phyloP scores from a whole-genome alignment of 2,329 filamentous ascomycete genomes.

The Elsinoe perseae region DNA sequence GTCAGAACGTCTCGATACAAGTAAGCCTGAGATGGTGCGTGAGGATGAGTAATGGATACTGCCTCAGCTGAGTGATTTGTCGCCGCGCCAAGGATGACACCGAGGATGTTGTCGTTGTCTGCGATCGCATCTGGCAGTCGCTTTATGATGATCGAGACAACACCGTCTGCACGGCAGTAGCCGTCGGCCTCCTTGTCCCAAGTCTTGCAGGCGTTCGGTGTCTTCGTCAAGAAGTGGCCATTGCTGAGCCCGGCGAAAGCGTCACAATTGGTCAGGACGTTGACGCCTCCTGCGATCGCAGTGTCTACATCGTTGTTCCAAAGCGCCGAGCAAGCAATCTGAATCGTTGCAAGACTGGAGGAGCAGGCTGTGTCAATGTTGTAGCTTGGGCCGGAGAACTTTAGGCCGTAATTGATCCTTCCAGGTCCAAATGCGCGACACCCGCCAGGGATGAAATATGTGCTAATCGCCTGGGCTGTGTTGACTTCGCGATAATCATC shows the following conservation, averaged over 20 bases:
- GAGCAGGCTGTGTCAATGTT: slow-evolving; percentile 28
- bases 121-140: slow-evolving; percentile 27
- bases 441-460: slow-evolving; percentile 24
- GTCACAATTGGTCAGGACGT: slow-evolving; percentile 25
- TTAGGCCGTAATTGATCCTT: slow-evolving; percentile 23
- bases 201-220: slow-evolving; percentile 21
- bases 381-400: slow-evolving; percentile 23
- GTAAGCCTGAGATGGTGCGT: slow-evolving; percentile 19
- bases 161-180: slow-evolving; percentile 26
- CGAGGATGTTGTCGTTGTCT: slow-evolving; percentile 28
- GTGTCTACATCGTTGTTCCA: slow-evolving; percentile 26
- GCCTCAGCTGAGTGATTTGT: slow-evolving; percentile 25
- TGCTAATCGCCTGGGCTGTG: slow-evolving; percentile 23
- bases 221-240: slow-evolving; percentile 23
- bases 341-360: slow-evolving; percentile 21
- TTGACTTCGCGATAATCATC: slow-evolving; percentile 30
- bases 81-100: slow-evolving; percentile 22
- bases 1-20: slow-evolving; percentile 19
- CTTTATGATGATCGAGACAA: slow-evolving; percentile 26
- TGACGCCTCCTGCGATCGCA: slow-evolving; percentile 25
- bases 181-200: slow-evolving; percentile 25
- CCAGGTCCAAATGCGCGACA: slow-evolving; percentile 26
- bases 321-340: slow-evolving; percentile 22
- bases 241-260: slow-evolving; percentile 23
- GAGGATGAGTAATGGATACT: slow-evolving; percentile 25